A percentile compares a stretch with the other conserved stretches of the same genome.
These are phyloP conservation scores for Acer negundo DNA, from an alignment of 345 rosid genomes.

Conservation along the genomic window DNA sequence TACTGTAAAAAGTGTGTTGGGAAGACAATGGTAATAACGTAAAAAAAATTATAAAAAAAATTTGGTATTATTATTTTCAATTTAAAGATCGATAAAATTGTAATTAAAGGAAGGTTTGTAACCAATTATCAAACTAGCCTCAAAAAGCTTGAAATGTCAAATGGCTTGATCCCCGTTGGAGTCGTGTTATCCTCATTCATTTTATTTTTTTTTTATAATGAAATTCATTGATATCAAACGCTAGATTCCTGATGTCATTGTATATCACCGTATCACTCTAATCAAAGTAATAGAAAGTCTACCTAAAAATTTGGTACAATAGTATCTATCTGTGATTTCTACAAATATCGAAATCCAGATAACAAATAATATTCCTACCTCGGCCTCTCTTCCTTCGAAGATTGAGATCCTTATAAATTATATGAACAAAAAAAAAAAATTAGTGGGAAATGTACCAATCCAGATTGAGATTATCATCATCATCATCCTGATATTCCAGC, in stretches of 20 bases:
- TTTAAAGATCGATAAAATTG: no score
- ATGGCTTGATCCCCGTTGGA: no score
- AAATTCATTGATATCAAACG: background rate
- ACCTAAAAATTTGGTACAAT: constrained; percentile 26
- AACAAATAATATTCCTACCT: constrained; percentile 19
- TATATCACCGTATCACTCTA: constrained; percentile 6
- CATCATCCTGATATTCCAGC: constrained; percentile 22
- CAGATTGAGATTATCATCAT: background rate
- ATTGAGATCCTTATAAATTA: constrained; percentile 23
- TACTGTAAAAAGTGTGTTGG: no score
- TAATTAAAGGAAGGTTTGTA: no score
- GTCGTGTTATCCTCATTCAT: no score
- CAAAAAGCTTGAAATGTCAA: no score
- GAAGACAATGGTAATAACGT: no score
- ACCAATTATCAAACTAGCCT: no score
- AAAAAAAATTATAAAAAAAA: no score
- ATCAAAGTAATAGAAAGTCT: constrained; percentile 5
- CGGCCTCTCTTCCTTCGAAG: constrained; percentile 22
- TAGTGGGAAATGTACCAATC: constrained; percentile 18
- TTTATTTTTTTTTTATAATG: background rate
- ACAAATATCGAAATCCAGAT: constrained; percentile 51
- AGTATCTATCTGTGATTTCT: constrained; percentile 44
- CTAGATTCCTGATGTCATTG: background rate
- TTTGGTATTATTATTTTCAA: no score
- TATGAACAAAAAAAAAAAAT: constrained; percentile 25